phyloP scores from a whole-genome alignment of 805 yeast genomes.

The Lachancea mirantina region DNA sequence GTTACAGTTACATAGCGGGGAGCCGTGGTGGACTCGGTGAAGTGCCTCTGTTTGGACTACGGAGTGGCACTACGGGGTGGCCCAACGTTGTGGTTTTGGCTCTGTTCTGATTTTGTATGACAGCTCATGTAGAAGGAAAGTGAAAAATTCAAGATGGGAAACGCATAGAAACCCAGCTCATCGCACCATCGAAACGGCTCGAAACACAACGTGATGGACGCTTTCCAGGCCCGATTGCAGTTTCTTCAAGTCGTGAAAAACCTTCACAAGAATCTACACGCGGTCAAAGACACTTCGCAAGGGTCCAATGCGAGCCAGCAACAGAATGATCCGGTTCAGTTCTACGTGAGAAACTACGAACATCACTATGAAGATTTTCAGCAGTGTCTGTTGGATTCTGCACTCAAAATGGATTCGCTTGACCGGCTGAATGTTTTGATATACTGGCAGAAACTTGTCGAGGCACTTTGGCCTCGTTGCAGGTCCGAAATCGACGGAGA shows the following conservation, averaged over 20 bases:
- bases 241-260: conserved; percentile 59
- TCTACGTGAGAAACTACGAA: conserved; percentile 22
- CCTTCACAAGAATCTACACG: conserved; percentile 47
- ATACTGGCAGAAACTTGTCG: conserved; percentile 23
- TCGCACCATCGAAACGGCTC: too few species aligned
- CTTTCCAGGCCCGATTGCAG: conserved; percentile 78
- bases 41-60: too few species aligned
- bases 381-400: conserved; percentile 27
- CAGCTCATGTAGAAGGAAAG: too few species aligned
- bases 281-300: conserved; percentile 31
- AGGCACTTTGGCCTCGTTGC: conserved; percentile 19
- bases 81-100: too few species aligned
- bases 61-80: too few species aligned
- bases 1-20: too few species aligned
- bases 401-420: conserved; percentile 25
- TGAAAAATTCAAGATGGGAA: too few species aligned
- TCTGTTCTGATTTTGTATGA: too few species aligned
- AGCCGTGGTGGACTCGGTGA: too few species aligned
- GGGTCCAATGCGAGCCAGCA: conserved; percentile 34
- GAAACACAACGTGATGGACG: conserved; percentile 52
- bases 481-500: conserved; percentile 9
- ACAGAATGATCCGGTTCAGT: conserved; percentile 23
- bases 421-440: conserved; percentile 27
- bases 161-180: too few species aligned
- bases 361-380: conserved; percentile 31